These are phyloP conservation scores for Phytophthora tubulina DNA, from an alignment of 352 stramenopile species.

Conservation along the genomic window DNA sequence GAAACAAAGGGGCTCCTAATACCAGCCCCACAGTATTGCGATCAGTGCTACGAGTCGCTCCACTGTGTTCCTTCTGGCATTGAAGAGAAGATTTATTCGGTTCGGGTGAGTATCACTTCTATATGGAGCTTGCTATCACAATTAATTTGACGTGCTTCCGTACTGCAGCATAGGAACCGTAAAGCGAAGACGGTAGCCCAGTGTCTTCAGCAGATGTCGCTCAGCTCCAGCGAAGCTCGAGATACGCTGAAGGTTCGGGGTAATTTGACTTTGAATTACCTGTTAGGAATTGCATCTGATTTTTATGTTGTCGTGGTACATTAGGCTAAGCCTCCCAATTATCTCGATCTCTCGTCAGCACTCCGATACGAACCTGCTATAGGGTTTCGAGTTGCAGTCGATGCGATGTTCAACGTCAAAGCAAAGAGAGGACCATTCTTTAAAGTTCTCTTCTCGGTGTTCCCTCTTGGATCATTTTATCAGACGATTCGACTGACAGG, in stretches of 20 bases:
- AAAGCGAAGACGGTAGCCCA: constrained; percentile 34
- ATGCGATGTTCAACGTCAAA: constrained; percentile 76
- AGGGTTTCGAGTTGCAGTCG: constrained; percentile 73
- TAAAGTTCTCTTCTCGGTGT: constrained; percentile 64
- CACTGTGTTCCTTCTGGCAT: constrained; percentile 51
- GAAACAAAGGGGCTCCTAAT: constrained; percentile 51
- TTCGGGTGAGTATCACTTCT: constrained; percentile 44
- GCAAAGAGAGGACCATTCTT: constrained; percentile 57
- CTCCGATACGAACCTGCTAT: constrained; percentile 68
- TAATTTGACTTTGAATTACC: background rate
- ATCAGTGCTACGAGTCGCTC: constrained; percentile 64
- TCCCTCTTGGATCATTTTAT: constrained; percentile 72
- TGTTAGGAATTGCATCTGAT: background rate
- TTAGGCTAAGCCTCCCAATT: constrained; percentile 55
- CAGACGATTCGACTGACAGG: constrained; percentile 60
- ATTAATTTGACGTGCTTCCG: background rate
- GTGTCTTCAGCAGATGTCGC: constrained; percentile 37
- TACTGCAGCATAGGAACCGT: constrained; percentile 32
- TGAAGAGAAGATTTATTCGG: constrained; percentile 70
- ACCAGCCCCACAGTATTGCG: constrained; percentile 57
- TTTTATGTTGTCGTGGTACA: background rate
- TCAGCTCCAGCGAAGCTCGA: constrained; percentile 16
- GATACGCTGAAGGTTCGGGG: constrained; percentile 45
- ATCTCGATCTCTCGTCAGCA: constrained; percentile 53
- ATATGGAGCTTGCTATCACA: background rate